Evolutionary conservation across 805 yeast species (phyloP), one percentile per base, ranked within the genome.

Genomic region (Saccharomyces eubayanus): DNA sequence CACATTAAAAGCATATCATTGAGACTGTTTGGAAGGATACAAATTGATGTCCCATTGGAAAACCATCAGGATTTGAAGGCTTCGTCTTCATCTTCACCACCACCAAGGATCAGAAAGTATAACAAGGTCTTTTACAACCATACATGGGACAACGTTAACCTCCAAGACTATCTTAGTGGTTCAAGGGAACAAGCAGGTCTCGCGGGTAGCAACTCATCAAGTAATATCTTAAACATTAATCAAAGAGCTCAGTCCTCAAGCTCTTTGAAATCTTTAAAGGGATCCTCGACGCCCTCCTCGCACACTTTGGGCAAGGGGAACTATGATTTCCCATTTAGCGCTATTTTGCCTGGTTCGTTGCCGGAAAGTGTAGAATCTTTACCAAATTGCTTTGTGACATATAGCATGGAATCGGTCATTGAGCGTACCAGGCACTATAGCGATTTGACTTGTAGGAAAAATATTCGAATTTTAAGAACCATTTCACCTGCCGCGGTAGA

Each of bases 361-460:
- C 83, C 89, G 1, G 99, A 94, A 68, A 84, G 95, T 28, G 84
- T 94, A 6, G 96, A 91, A 66, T 97, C 97, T 10, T 74, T 90
- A 51, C 89, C 89, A 1, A 86, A 92, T 51, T 89, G 89, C 29
- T 80, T 87, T 12, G 74, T 87, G 2, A 75, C 82, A 8, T 89
- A 89, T 72, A 80, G 82, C 61, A 66, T 92, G 51, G 87, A 85
- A 59, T 92, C 97, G 1, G 77, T 79, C 5, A 81, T 92, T 40
- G 97, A 92, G 64, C 77, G 96, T 53, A 90, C 95, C 2, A 81
- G 90, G 53, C 87, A 87, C 63, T 79, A 84, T 51, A 79, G 78
- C 56, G 82, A 83, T 53, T 68, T 92, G 59, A 64, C 76, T 6
- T 77, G 90, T 16, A 83, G 81, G 60, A 87, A 83, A 69, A 89